Percentiles rank a stretch among this genome's conserved stretches.
Evolutionary conservation across 164 flowering plant genomes (phyloP).

Genomic region (Akebia trifoliata): DNA sequence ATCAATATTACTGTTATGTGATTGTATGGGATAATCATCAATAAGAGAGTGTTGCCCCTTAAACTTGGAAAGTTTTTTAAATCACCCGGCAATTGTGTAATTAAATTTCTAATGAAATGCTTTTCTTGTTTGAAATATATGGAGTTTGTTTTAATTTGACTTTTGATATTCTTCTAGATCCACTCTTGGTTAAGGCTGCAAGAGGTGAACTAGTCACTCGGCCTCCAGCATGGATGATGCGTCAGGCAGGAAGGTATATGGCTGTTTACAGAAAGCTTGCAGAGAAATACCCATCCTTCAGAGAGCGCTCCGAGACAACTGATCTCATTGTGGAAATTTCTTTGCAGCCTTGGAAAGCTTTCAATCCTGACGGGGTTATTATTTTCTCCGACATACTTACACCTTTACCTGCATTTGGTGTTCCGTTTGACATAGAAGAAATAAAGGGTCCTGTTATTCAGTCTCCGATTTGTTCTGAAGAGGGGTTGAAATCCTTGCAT

Average conservation of each 20-base stretch:
- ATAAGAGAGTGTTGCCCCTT: too few species aligned
- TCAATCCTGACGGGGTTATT: slow-evolving; percentile 92
- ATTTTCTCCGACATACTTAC: slow-evolving; percentile 98
- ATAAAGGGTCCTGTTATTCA: slow-evolving; percentile 86
- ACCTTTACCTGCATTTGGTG: slow-evolving; percentile 96
- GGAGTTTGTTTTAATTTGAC: neutral
- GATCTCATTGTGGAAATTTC: slow-evolving; percentile 99
- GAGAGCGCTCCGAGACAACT: slow-evolving; percentile 97
- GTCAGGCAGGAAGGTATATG: slow-evolving; percentile 99
- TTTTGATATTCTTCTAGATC: slow-evolving; percentile 41
- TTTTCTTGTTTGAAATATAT: too few species aligned
- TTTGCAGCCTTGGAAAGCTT: slow-evolving; percentile 98
- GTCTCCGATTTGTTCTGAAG: slow-evolving; percentile 73
- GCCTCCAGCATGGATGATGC: slow-evolving; percentile 99
- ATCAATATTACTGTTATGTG: too few species aligned
- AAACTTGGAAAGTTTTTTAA: too few species aligned
- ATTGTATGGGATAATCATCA: too few species aligned
- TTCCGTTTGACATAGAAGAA: slow-evolving; percentile 94
- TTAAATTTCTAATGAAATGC: too few species aligned
- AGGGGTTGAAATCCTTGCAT: slow-evolving; percentile 71
- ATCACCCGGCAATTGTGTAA: too few species aligned
- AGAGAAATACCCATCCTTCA: slow-evolving; percentile 89
- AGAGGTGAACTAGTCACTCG: slow-evolving; percentile 74
- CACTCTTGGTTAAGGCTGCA: slow-evolving; percentile 91
- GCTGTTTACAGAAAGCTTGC: slow-evolving; percentile 88